These are phyloP conservation scores for Glarea lozoyensis DNA, from an alignment of 495 filamentous ascomycete genomes.

Conservation along the genomic window DNA sequence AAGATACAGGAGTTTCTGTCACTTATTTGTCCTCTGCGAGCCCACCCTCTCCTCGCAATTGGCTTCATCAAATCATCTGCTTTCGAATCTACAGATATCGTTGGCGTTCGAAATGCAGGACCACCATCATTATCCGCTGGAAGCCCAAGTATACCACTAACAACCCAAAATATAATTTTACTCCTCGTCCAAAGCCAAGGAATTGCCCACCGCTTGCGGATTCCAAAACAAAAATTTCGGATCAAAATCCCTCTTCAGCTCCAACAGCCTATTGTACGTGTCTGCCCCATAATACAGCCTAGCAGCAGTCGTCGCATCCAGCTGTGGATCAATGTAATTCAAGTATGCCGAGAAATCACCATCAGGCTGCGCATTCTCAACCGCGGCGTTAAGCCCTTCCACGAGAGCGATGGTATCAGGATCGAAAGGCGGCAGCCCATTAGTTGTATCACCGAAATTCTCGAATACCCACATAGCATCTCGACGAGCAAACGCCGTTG, in stretches of 20 bases:
- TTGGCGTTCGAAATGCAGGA: too few relatives aligned
- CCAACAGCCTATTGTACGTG: constrained; percentile 32
- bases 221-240: constrained; percentile 51
- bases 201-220: constrained; percentile 45
- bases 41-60: too few relatives aligned
- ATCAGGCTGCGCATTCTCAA: constrained; percentile 27
- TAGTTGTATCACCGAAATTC: constrained; percentile 41
- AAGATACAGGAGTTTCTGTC: too few relatives aligned
- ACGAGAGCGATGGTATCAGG: constrained; percentile 35
- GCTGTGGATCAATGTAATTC: constrained; percentile 60
- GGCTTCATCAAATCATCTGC: too few relatives aligned
- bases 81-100: too few relatives aligned
- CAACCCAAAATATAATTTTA: too few relatives aligned
- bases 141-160: too few relatives aligned
- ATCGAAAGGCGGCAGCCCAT: constrained; percentile 26
- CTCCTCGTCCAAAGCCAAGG: constrained; percentile 1
- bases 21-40: too few relatives aligned
- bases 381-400: constrained; percentile 25
- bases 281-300: constrained; percentile 48
- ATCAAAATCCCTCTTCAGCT: constrained; percentile 47
- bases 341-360: constrained; percentile 48
- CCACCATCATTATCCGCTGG: too few relatives aligned
- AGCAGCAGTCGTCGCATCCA: constrained; percentile 37
- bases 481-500: constrained; percentile 48
- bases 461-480: constrained; percentile 51